Evolutionary conservation across 768 basidiomycete genomes (phyloP).

Genomic region (Mycena rebaudengoi): DNA sequence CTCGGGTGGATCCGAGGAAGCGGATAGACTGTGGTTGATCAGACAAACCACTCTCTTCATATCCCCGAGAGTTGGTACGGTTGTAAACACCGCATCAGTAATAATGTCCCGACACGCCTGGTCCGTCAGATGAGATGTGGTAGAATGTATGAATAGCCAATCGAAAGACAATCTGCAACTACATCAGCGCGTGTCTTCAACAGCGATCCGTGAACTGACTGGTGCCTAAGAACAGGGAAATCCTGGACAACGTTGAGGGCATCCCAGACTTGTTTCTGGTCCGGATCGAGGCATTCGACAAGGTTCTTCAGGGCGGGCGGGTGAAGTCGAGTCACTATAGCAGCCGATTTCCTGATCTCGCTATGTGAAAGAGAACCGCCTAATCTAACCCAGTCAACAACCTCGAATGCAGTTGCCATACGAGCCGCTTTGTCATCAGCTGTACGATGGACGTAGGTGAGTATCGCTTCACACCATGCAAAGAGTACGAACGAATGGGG

Average conservation of each 20-base stretch:
- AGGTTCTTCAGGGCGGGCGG: slow-evolving; percentile 52
- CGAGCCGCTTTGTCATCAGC: slow-evolving; percentile 46
- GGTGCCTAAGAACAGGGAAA: slow-evolving; percentile 28
- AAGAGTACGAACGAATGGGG: slow-evolving; percentile 53
- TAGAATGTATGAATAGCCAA: slow-evolving; percentile 51
- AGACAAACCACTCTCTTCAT: slow-evolving; percentile 48
- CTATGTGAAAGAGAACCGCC: slow-evolving; percentile 41
- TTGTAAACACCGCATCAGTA: slow-evolving; percentile 39
- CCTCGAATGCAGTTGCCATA: slow-evolving; percentile 55
- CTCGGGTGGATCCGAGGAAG: slow-evolving; percentile 27
- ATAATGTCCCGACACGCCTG: slow-evolving; percentile 44
- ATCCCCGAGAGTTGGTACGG: slow-evolving; percentile 32
- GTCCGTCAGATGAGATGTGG: slow-evolving; percentile 34
- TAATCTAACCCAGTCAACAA: slow-evolving; percentile 73
- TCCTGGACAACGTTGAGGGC: slow-evolving; percentile 38
- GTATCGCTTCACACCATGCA: neutral
- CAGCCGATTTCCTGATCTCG: slow-evolving; percentile 51
- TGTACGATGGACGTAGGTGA: slow-evolving; percentile 38
- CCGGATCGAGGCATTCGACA: slow-evolving; percentile 53
- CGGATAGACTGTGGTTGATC: slow-evolving; percentile 44
- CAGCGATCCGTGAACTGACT: slow-evolving; percentile 35
- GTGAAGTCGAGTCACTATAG: slow-evolving; percentile 50
- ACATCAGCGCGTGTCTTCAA: neutral
- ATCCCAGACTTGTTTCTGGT: slow-evolving; percentile 51
- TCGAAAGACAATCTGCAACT: slow-evolving; percentile 47